Conservation (phyloP, 2,329 filamentous ascomycete genomes). For the Periglandula ipomoeae region DNA sequence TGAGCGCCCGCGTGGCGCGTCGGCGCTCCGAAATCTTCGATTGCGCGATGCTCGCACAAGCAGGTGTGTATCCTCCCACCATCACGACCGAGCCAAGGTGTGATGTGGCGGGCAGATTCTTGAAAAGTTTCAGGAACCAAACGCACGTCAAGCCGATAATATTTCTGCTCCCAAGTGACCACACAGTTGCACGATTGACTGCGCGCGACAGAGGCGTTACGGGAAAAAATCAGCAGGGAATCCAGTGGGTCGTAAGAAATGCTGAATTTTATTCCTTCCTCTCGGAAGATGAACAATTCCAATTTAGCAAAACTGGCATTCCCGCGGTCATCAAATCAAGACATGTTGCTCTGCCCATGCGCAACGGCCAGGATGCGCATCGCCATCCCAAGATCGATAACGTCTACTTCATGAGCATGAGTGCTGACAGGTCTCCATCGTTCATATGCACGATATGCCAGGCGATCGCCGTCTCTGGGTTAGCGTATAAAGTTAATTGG, state of each 20-base stretch:
- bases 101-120: not conserved
- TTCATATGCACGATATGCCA: conserved; percentile 11
- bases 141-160: not conserved
- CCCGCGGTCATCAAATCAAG: too few species aligned
- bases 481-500: conserved; percentile 8
- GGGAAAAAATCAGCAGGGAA: too few species aligned
- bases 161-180: too few species aligned
- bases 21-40: not conserved
- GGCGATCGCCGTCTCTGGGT: conserved; percentile 11
- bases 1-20: too few species aligned
- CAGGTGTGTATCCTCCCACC: not conserved
- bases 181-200: too few species aligned
- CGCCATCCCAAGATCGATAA: not conserved
- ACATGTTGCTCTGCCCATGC: too few species aligned
- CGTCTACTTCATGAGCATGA: not conserved
- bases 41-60: not conserved
- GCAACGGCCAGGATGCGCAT: not conserved
- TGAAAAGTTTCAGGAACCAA: too few species aligned
- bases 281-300: too few species aligned
- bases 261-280: too few species aligned
- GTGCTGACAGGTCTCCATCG: not conserved
- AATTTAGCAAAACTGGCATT: too few species aligned
- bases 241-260: too few species aligned
- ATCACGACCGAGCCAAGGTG: not conserved
- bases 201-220: too few species aligned